Evolutionary conservation across 306 rosid species (phyloP).

Genomic region (Coriaria nepalensis): DNA sequence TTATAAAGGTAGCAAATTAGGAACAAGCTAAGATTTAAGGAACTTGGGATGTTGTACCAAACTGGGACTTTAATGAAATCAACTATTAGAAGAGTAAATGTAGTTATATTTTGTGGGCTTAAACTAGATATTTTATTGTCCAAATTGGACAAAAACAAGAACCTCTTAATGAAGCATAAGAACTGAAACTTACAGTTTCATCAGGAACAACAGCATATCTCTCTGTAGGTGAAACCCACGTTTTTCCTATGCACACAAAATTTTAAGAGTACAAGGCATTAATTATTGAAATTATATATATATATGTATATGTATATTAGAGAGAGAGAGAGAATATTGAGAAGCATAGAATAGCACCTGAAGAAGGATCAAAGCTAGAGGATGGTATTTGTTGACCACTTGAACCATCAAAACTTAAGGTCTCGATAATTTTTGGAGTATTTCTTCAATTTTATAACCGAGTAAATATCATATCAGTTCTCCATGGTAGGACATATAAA

Average conservation of each 20-base stretch:
- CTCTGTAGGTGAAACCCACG: constrained; percentile 50
- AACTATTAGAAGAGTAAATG: too few relatives aligned
- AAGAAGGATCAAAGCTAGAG: constrained; percentile 43
- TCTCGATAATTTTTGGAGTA: constrained; percentile 58
- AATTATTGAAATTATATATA: constrained; percentile 2
- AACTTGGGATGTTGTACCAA: too few relatives aligned
- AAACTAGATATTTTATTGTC: background rate
- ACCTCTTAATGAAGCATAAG: background rate
- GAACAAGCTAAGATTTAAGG: background rate
- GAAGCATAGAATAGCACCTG: constrained; percentile 41
- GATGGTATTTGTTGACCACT: constrained; percentile 63
- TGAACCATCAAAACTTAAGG: constrained; percentile 82
- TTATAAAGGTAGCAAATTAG: too few relatives aligned
- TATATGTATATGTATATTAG: constrained; percentile 1
- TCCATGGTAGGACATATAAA: too few relatives aligned
- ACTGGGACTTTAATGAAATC: too few relatives aligned
- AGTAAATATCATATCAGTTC: constrained; percentile 18
- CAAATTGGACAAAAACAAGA: constrained; percentile 1
- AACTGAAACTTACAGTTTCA: constrained; percentile 80
- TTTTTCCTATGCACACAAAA: constrained; percentile 35
- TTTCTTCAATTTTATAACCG: constrained; percentile 52
- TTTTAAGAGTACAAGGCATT: constrained; percentile 8
- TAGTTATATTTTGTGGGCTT: background rate
- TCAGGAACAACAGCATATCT: constrained; percentile 96
- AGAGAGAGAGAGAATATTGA: constrained; percentile 4